Evolutionary conservation across 306 rosid species (phyloP), one percentile per base, ranked within the genome.

Genomic region (Cucurbita moschata): DNA sequence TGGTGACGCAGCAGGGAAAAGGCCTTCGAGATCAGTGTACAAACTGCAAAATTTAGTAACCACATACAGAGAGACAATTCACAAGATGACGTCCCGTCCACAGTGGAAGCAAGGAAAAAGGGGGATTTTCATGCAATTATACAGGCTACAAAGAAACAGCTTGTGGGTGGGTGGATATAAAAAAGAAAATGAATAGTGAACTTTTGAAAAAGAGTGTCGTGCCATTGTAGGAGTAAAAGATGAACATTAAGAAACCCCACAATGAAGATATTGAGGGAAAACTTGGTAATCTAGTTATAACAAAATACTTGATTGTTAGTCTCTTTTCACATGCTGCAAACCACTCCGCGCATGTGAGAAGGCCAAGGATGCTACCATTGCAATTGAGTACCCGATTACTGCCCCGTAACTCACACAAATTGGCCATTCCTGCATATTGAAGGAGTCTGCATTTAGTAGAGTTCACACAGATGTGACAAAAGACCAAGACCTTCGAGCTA

Each of bases 371-470:
- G 82, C 89, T 75, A 83, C 82, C 77, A 83, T 71, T 51, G 78
- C 89, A 51, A 84, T 77, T 53, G 82, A 73, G 78, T 90, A 90
- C 54, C 98, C 97, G 4, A 78, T 75, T 30, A 89, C 56, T 21
- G 89, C 81, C 84, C 98, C 97, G 68, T 83, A 90, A 79, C 90
- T 90, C 78, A 90, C 95, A 83, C 88, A 87, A 78, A 89, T 85
- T 51, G 96, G 98, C 95, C 98, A 94, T 73, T 94, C 98, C 98
- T 93, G 78, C 82, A 77, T 14, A 67, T 61, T 26, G 73, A 50
- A 11, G 47, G 51, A 75, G 60, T 21, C 69, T 56, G 44, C 37
- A 62, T 56, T 13, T 5, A 49, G 73, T 44, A 35, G 18, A 43
- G 35, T 54, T 52, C n/a, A 39, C 5, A 6, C 37, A 71, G 37